Conservation (phyloP, 192 early-diverging fungal genomes). For the Coemansia reversa region DNA sequence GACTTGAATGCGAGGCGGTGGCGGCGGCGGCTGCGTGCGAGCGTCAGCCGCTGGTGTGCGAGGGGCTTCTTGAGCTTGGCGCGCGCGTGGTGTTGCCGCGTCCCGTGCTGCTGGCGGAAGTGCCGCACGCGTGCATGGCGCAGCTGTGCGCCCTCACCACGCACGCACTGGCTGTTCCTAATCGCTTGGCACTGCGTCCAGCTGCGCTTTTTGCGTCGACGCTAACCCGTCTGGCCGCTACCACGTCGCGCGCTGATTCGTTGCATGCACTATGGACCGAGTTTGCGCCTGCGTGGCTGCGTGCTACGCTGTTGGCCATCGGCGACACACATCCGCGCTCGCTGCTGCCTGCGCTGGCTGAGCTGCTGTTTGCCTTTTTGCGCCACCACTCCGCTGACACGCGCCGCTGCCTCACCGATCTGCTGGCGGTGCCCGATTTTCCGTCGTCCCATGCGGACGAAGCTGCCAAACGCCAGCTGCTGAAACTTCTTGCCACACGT, state of each 20-base stretch:
- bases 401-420: constrained; percentile 23
- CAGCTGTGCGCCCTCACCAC: constrained; percentile 37
- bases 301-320: constrained; percentile 38
- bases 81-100: constrained; percentile 36
- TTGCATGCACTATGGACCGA: constrained; percentile 24
- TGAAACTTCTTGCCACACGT: constrained; percentile 34
- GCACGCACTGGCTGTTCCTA: constrained; percentile 45
- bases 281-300: constrained; percentile 41
- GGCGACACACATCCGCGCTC: constrained; percentile 49
- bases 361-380: constrained; percentile 50
- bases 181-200: constrained; percentile 42
- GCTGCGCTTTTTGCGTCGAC: constrained; percentile 39
- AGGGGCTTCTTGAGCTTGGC: constrained; percentile 36
- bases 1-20: constrained; percentile 26
- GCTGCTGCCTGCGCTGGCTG: constrained; percentile 41
- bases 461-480: constrained; percentile 33
- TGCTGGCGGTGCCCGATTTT: constrained; percentile 26
- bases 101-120: constrained; percentile 13
- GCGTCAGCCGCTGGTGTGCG: constrained; percentile 46
- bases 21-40: constrained; percentile 26
- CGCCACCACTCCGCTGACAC: constrained; percentile 24
- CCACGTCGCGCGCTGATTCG: constrained; percentile 7
- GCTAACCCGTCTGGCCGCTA: constrained; percentile 25
- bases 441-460: constrained; percentile 31
- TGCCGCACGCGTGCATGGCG: constrained; percentile 11